Base-by-base conservation (phyloP, 805 yeast species). In the Lipomyces orientalis region DNA sequence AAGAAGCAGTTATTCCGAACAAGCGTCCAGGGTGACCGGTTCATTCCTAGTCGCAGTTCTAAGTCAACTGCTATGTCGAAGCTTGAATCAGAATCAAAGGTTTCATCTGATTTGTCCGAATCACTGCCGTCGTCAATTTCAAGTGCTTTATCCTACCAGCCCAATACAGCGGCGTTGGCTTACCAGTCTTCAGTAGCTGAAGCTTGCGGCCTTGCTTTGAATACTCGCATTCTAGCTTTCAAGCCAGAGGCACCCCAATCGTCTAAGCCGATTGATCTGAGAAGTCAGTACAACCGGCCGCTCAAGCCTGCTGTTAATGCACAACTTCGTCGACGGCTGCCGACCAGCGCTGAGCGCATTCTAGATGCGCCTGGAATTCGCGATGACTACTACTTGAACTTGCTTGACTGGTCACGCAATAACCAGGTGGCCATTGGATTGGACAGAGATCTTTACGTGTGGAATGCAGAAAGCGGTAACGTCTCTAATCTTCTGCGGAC, bases 341-440 rank as follows among this genome's bases (percentile, higher is more conserved):
- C 96, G 33, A 87, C 91, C 0, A 90, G 91, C 43, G 98, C 99
- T 0, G 97, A 91, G 71, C 85, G 97, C 70, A 97, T 95, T 0
- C 82, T 95, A 54, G 99, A 95, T 79, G 99, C 98, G 0, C 99
- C 99, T 0, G 97, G 97, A 0, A 84, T 93, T 66, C 84, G 89
- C 29, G 97, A 95, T 78, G 99, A 95, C 80, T 95, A 93, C 78
- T 95, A 94, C 77, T 83, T 93, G 63, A 93, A 93, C 75, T 81
- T 94, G 54, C 78, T 95, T 62, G 87, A 93, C 68, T 95, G 99
- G 98, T 93, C 97, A 7, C 81, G 81, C 71, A 86, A 88, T 37
- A 92, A 94, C 77, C 81, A 88, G 56, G 81, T 95, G 39, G 98
- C 97, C 0, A 90, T 95, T 75, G 99, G 97, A 0, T 81, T 95